Base-by-base conservation (phyloP, 805 yeast genomes). In the Candida railenensis region DNA sequence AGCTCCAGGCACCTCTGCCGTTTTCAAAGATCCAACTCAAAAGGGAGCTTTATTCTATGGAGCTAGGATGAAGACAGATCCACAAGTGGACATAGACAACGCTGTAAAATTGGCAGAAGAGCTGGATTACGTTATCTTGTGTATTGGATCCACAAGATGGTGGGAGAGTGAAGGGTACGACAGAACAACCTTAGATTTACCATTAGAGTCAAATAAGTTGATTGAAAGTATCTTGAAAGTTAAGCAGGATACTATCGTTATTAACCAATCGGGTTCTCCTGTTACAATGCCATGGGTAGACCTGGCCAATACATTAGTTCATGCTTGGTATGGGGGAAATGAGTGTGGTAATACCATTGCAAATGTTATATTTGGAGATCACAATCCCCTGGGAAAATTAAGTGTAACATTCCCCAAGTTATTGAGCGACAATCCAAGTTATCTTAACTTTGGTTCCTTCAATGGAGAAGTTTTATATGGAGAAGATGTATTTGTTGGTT, bases 401-500 rank as follows among this genome's bases (percentile, higher is more conserved):
- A 66, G 85, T 2, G 57, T 82, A 50, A 65, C 84, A 3, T 81
- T 76, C 74, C 86, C 87, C 32, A 57, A 66, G 45, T 69, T 62
- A 50, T 53, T 69, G 40, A 71, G 76, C 53, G 84, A 82, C 60
- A 80, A 76, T 51, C 86, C 87, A 11, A 73, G 85, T 0, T 81
- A 59, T 61, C 61, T 79, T 55, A 79, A 74, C 62, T 80, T 66
- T 65, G 65, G 66, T 25, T 66, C 82, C 8, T 76, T 75, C 55
- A 71, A 71, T 55, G 85, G 86, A 38, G 63, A 74, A 44, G 79
- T 75, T 28, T 55, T 76, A 46, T 83, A 83, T 53, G 86, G 87
- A 48, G 89, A 83, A 59, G 86, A 82, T 56, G 77, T 83, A 40
- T 82, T 71, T 58, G 78, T 82, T 44, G 88, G 87, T 18, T 82